phyloP scores from a whole-genome alignment of 192 early-diverging fungal genomes.

The Gigaspora rosea region DNA sequence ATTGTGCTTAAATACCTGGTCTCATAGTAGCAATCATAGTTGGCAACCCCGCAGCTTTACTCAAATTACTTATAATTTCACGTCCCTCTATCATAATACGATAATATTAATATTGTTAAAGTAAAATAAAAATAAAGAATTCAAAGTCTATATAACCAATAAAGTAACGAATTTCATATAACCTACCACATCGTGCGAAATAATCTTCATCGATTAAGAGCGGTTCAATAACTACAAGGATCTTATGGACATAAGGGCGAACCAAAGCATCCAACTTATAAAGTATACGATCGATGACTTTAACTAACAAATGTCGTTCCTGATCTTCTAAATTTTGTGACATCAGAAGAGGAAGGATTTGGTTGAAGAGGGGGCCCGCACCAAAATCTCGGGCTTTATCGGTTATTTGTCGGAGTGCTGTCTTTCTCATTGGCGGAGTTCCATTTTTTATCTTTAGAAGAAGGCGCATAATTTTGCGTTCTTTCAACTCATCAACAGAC shows the following conservation, averaged over 20 bases:
- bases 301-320: conserved; percentile 96
- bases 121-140: neutral
- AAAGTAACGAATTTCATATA: neutral
- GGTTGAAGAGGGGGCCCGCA: conserved; percentile 91
- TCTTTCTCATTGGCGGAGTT: conserved; percentile 90
- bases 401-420: conserved; percentile 90
- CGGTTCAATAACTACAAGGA: conserved; percentile 98
- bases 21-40: conserved; percentile 99
- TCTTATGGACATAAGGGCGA: conserved; percentile 96
- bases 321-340: conserved; percentile 97
- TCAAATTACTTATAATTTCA: conserved; percentile 96
- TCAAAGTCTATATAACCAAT: neutral
- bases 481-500: conserved; percentile 85
- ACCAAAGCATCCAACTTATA: conserved; percentile 96
- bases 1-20: conserved; percentile 43
- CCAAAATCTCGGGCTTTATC: conserved; percentile 97
- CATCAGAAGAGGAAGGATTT: conserved; percentile 95
- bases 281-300: conserved; percentile 95
- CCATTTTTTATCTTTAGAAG: conserved; percentile 99
- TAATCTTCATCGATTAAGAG: conserved; percentile 97
- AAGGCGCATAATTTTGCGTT: conserved; percentile 94
- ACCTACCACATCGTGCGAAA: conserved; percentile 70
- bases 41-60: conserved; percentile 94
- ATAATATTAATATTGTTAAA: neutral
- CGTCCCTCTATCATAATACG: conserved; percentile 75